phyloP scores from a whole-genome alignment of 148 eudicot species.

The Drosera capensis region DNA sequence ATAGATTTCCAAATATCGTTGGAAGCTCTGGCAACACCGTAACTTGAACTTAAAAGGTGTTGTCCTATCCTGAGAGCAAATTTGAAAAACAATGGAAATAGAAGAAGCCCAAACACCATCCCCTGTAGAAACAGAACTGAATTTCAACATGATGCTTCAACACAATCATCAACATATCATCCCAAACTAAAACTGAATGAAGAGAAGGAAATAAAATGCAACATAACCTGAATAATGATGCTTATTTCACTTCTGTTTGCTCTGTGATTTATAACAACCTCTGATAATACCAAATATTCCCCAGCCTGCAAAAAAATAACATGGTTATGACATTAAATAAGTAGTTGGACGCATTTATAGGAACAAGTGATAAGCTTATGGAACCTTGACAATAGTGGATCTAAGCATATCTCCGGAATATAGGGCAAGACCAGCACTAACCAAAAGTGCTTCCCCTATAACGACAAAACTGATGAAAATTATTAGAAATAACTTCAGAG shows the following conservation, averaged over 20 bases:
- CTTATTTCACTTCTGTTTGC: constrained; percentile 67
- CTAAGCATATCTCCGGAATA: constrained; percentile 82
- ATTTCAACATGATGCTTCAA: not conserved
- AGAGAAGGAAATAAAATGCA: not conserved
- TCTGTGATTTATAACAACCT: constrained; percentile 14
- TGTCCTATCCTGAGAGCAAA: constrained; percentile 21
- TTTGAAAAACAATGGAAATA: constrained; percentile 49
- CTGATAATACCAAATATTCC: constrained; percentile 17
- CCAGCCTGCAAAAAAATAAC: constrained; percentile 26
- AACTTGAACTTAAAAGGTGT: constrained; percentile 13
- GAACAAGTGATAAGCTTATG: constrained; percentile 1
- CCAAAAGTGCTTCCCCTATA: constrained; percentile 84
- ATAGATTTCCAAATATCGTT: constrained; percentile 35
- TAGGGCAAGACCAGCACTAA: constrained; percentile 60
- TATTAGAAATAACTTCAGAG: not conserved
- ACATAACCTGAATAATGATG: constrained; percentile 59
- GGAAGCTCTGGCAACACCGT: constrained; percentile 13
- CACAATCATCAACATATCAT: not conserved
- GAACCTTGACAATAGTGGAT: constrained; percentile 52
- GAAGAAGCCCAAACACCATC: constrained; percentile 69
- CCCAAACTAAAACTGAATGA: not conserved
- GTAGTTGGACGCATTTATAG: too few species aligned
- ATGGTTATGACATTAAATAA: too few species aligned
- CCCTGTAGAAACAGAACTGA: constrained; percentile 33
- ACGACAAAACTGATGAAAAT: constrained; percentile 6